phyloP scores from a whole-genome alignment of 164 flowering plant species.

The Chimonanthus praecox region DNA sequence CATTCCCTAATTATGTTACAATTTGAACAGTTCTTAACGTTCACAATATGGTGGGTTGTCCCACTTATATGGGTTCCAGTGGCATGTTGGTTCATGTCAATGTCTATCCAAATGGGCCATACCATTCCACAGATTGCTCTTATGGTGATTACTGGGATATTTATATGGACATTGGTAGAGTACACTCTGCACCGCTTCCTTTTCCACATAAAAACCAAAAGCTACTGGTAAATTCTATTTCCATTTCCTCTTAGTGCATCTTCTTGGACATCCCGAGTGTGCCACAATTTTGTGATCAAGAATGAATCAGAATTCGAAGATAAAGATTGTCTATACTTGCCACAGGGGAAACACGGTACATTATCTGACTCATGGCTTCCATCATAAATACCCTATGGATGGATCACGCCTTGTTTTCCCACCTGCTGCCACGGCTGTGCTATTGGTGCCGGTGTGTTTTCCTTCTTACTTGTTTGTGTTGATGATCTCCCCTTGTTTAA shows the following conservation, averaged over 20 bases:
- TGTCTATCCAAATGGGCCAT: constrained; percentile 51
- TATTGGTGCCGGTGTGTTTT: constrained; percentile 56
- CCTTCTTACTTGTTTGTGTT: background rate
- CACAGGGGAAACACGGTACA: constrained; percentile 88
- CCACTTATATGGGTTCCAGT: constrained; percentile 84
- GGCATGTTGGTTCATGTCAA: constrained; percentile 38
- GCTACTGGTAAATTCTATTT: constrained; percentile 59
- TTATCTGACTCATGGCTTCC: constrained; percentile 97
- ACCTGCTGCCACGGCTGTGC: constrained; percentile 82
- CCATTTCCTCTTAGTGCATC: background rate
- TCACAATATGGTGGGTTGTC: constrained; percentile 71
- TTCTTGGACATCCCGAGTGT: background rate
- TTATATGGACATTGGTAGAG: constrained; percentile 75
- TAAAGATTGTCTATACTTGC: constrained; percentile 4
- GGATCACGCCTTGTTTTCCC: constrained; percentile 91
- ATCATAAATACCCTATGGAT: constrained; percentile 98
- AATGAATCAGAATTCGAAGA: background rate
- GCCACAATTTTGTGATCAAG: background rate
- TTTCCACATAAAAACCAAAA: constrained; percentile 79
- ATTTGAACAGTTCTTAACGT: constrained; percentile 60
- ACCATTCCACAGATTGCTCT: constrained; percentile 36
- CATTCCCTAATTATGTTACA: background rate
- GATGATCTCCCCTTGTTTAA: background rate
- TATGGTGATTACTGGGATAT: constrained; percentile 47
- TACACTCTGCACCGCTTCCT: constrained; percentile 85